Conservation (phyloP, 2,329 filamentous ascomycete genomes). For the Epichloe hybrida region DNA sequence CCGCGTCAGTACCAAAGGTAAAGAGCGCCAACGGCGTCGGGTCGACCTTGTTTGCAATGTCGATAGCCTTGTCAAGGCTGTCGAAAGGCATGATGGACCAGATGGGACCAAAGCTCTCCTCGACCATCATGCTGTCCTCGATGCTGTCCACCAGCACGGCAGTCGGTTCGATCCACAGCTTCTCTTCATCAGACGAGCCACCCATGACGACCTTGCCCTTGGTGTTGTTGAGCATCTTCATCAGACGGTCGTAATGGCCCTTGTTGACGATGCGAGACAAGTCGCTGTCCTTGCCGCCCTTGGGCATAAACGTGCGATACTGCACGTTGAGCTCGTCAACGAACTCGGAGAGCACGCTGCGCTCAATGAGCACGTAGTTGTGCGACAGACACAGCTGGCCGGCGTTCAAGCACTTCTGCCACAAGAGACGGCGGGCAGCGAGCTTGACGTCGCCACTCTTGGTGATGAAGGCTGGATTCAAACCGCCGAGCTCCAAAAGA, state of each 20-base stretch:
- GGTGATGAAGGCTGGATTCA: slow-evolving; percentile 85
- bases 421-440: slow-evolving; percentile 72
- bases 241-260: slow-evolving; percentile 66
- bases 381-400: slow-evolving; percentile 89
- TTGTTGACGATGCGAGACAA: slow-evolving; percentile 71
- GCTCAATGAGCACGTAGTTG: slow-evolving; percentile 82
- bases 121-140: slow-evolving; percentile 59
- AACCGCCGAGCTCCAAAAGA: slow-evolving; percentile 77
- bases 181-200: slow-evolving; percentile 65
- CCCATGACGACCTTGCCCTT: slow-evolving; percentile 78
- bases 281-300: slow-evolving; percentile 69
- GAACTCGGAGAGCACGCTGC: slow-evolving; percentile 56
- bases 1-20: slow-evolving; percentile 68
- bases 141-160: slow-evolving; percentile 68
- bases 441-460: slow-evolving; percentile 67
- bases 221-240: slow-evolving; percentile 77
- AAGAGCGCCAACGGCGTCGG: slow-evolving; percentile 74
- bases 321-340: slow-evolving; percentile 60
- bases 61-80: slow-evolving; percentile 73
- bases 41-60: slow-evolving; percentile 66
- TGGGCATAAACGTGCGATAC: slow-evolving; percentile 67
- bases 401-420: slow-evolving; percentile 76
- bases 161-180: slow-evolving; percentile 82
- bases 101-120: slow-evolving; percentile 90
- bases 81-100: slow-evolving; percentile 70